These are phyloP conservation scores for Buddleja alternifolia DNA, from an alignment of 257 asterid species.

Conservation along the genomic window DNA sequence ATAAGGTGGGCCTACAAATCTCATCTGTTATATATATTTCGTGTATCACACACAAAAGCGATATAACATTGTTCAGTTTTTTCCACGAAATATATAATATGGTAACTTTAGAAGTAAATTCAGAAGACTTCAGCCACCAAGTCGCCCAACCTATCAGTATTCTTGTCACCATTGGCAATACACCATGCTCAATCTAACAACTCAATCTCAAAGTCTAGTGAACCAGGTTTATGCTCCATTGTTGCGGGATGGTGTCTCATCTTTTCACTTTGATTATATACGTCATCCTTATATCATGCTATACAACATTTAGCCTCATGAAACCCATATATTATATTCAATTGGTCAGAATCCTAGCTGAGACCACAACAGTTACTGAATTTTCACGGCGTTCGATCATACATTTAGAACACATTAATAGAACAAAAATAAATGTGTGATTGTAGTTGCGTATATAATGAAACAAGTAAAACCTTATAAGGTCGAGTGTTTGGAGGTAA, in stretches of 20 bases:
- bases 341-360: constrained; percentile 10
- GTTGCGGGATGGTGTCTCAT: neutral
- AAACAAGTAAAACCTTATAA: constrained; percentile 52
- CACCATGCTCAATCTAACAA: constrained; percentile 1
- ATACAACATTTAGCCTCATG: constrained; percentile 8
- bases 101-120: neutral
- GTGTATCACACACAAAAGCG: neutral
- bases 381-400: constrained; percentile 12
- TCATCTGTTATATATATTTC: neutral
- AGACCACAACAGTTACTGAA: neutral
- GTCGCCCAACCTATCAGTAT: neutral
- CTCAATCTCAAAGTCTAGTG: too few relatives aligned
- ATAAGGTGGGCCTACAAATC: too few relatives aligned
- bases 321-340: neutral
- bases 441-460: neutral
- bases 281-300: neutral
- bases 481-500: constrained; percentile 62
- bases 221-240: neutral
- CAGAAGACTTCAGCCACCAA: neutral
- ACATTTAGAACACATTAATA: neutral
- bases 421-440: neutral
- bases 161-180: neutral
- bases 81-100: neutral
- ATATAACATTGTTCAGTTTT: neutral
- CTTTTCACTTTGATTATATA: constrained; percentile 11